Evolutionary conservation across 495 filamentous ascomycete genomes (phyloP).

Genomic region (Lasiosphaeria miniovina): DNA sequence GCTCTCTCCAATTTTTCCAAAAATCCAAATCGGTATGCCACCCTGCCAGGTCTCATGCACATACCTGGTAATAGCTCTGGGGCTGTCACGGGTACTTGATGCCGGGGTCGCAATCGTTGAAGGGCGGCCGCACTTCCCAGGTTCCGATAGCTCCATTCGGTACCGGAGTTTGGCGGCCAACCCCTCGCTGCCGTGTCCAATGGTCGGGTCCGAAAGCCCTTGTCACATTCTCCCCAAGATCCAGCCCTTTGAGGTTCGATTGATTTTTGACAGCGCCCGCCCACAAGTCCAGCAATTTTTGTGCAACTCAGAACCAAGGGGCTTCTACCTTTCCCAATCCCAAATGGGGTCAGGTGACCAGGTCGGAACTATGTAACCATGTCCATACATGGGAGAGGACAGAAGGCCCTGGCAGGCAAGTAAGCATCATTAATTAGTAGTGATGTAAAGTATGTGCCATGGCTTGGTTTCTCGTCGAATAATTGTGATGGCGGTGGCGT

Average conservation of each 20-base stretch:
- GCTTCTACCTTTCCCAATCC: too few species aligned
- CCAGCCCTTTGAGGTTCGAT: slow-evolving; percentile 20
- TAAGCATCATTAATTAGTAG: too few species aligned
- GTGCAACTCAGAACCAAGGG: background rate
- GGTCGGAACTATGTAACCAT: too few species aligned
- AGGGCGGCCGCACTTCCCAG: slow-evolving; percentile 7
- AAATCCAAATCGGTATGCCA: too few species aligned
- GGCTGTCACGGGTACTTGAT: slow-evolving; percentile 9
- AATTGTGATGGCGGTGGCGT: too few species aligned
- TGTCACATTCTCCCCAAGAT: slow-evolving; percentile 19
- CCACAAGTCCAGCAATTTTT: background rate
- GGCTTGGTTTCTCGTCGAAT: too few species aligned
- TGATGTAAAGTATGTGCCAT: too few species aligned
- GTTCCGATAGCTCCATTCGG: slow-evolving; percentile 18
- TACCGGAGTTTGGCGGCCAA: slow-evolving; percentile 14
- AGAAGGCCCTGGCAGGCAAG: too few species aligned
- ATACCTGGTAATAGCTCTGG: background rate
- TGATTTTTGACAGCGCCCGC: background rate
- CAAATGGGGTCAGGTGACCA: too few species aligned
- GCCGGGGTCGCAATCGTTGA: slow-evolving; percentile 4
- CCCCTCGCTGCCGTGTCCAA: background rate
- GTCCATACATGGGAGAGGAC: too few species aligned
- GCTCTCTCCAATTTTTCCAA: background rate
- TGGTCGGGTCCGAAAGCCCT: background rate
- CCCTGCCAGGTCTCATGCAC: background rate